phyloP scores from a whole-genome alignment of 495 filamentous ascomycete species.

The Talaromyces borbonicus region DNA sequence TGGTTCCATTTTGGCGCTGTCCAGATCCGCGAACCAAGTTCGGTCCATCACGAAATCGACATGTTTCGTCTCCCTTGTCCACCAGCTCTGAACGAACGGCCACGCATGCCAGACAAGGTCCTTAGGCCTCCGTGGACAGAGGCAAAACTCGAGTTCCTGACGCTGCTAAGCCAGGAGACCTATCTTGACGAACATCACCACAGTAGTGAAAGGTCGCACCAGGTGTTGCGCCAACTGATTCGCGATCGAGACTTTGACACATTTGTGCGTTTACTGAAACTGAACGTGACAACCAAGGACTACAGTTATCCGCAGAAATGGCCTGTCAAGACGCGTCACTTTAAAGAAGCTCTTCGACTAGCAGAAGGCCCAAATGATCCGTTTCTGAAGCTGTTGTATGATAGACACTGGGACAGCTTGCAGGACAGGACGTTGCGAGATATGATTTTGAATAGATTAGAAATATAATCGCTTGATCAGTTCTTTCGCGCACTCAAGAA shows the following conservation, averaged over 20 bases:
- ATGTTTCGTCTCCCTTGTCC: constrained; percentile 25
- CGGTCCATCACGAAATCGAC: constrained; percentile 19
- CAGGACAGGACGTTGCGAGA: constrained; percentile 17
- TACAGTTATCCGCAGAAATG: constrained; percentile 24
- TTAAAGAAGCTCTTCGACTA: constrained; percentile 19
- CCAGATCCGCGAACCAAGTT: constrained; percentile 18
- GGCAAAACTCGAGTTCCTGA: constrained; percentile 31
- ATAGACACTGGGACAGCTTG: constrained; percentile 20
- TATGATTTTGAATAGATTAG: constrained; percentile 11
- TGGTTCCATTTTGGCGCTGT: constrained; percentile 31
- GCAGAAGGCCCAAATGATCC: constrained; percentile 20
- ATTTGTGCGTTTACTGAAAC: constrained; percentile 20
- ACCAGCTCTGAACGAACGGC: constrained; percentile 10
- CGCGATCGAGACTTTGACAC: constrained; percentile 23
- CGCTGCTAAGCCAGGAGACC: constrained; percentile 22
- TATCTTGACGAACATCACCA: constrained; percentile 26
- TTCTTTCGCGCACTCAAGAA: too few species aligned
- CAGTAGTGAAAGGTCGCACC: constrained; percentile 11
- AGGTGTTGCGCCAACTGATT: constrained; percentile 23
- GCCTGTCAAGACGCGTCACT: constrained; percentile 21
- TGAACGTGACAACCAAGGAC: constrained; percentile 20
- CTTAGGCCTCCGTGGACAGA: constrained; percentile 34
- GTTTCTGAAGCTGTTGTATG: constrained; percentile 23
- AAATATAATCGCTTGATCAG: too few species aligned
- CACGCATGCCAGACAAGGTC: constrained; percentile 32